Conservation (phyloP, 2,329 filamentous ascomycete genomes). For the Calonectria pseudoturangicola region DNA sequence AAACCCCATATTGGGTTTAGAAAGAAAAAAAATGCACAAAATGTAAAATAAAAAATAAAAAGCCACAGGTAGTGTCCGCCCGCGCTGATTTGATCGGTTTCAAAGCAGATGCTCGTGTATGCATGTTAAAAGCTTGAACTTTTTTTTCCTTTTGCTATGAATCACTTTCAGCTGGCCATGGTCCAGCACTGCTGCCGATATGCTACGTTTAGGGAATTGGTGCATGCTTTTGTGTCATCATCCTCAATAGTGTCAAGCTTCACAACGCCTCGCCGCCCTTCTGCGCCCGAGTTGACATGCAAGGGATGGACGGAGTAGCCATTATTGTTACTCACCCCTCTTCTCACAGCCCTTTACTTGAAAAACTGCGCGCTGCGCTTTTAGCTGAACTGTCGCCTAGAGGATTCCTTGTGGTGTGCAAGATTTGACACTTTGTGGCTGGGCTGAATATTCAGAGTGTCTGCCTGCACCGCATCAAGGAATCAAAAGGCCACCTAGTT, state of each 20-base stretch:
- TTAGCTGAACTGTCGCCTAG: neutral
- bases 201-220: neutral
- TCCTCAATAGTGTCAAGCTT: neutral
- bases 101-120: neutral
- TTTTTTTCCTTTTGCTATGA: constrained; percentile 1
- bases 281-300: constrained; percentile 7
- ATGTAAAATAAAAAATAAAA: neutral
- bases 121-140: neutral
- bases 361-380: neutral
- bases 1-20: neutral
- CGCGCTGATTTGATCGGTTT: neutral
- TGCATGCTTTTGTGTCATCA: neutral
- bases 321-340: neutral
- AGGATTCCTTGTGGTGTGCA: too few relatives aligned
- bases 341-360: neutral
- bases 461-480: constrained; percentile 11
- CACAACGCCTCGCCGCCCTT: constrained; percentile 16
- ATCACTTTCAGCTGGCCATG: constrained; percentile 1
- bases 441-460: constrained; percentile 15
- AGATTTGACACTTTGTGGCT: neutral
- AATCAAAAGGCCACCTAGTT: neutral
- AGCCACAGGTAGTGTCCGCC: too few relatives aligned
- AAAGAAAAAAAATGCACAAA: neutral
- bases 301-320: neutral
- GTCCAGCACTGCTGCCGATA: neutral